Evolutionary conservation across 495 filamentous ascomycete genomes (phyloP).

Genomic region (Friedmanniomyces simplex): DNA sequence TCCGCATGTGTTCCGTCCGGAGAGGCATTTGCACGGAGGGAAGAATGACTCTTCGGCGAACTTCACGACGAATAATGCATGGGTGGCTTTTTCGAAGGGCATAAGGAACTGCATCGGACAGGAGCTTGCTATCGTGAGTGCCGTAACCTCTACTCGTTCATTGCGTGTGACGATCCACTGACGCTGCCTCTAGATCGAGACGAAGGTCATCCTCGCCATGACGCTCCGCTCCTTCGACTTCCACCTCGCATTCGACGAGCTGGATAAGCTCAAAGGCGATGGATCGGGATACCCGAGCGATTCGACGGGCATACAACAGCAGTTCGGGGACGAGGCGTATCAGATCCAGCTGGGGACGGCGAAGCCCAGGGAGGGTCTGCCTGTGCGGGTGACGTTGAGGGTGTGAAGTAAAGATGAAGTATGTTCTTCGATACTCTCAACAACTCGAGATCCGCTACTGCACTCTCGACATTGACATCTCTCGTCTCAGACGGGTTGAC

Average conservation of each 20-base stretch:
- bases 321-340: slow-evolving; percentile 13
- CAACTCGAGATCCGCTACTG: no score
- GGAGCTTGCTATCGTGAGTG: slow-evolving; percentile 25
- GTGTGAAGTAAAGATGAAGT: no score
- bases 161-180: no score
- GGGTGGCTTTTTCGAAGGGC: slow-evolving; percentile 27
- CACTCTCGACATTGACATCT: no score
- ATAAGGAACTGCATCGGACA: slow-evolving; percentile 32
- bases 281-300: slow-evolving; percentile 6
- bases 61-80: slow-evolving; percentile 18
- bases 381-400: slow-evolving; percentile 1
- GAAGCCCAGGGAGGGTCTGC: slow-evolving; percentile 13
- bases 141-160: no score
- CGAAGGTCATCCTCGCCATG: slow-evolving; percentile 27
- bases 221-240: slow-evolving; percentile 25
- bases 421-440: no score
- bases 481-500: not conserved
- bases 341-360: slow-evolving; percentile 8
- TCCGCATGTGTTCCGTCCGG: slow-evolving; percentile 16
- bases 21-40: slow-evolving; percentile 7
- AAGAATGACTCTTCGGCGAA: not conserved
- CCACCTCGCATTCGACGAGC: slow-evolving; percentile 19
- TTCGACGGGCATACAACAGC: slow-evolving; percentile 1
- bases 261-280: slow-evolving; percentile 14
- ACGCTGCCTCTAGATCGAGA: slow-evolving; percentile 14